Evolutionary conservation across 2,329 filamentous ascomycete species (phyloP), one percentile per base, ranked within the genome.

Genomic region (Nigrograna mackinnonii): DNA sequence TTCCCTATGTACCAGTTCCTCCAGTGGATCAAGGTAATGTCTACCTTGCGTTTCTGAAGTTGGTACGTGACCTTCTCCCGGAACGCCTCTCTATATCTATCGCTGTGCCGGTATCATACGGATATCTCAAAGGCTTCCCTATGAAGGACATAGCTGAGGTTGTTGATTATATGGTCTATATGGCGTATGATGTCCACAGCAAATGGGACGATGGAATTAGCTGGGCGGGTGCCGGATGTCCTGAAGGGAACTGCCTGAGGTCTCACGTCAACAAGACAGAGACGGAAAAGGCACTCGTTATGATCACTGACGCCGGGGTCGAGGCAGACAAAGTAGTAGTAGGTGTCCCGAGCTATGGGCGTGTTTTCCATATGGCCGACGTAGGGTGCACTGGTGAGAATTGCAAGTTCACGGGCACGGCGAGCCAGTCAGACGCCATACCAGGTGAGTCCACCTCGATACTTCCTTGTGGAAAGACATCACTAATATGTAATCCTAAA

Each of bases 241-340:
- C 3, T 16, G 36, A 6, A 17, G 43, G 37, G 3, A 30, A 58
- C 36, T 37, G 41, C 24, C 35, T 43, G 11, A 31, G 41, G n/a
- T 43, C 40, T 12, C 47, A 50, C 34, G 24, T 50, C 12, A 46
- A 50, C 35, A 9, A 16, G 5, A 47, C 43, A 14, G 47, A 50
- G 26, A 65, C 60, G 0, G 31, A 16, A 6, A 34, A 46, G 9
- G 36, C 57, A 5, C 39, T 71, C 43, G 39, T 58, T 1, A 58
- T 60, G 49, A 55, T 66, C 35, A 63, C 60, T 6, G 72, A 73
- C 46, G 68, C 70, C 1, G 68, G 67, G 4, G 69, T 72, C 0
- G 51, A 58, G 2, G 39, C 53, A 0, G 53, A 57, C 24, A 67
- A 67, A 44, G 30, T 72, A 28, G 22, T 64, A 11, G 60, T 69